These are phyloP conservation scores for Aspergillus cejpii DNA, from an alignment of 2,329 filamentous ascomycete species.

Conservation along the genomic window DNA sequence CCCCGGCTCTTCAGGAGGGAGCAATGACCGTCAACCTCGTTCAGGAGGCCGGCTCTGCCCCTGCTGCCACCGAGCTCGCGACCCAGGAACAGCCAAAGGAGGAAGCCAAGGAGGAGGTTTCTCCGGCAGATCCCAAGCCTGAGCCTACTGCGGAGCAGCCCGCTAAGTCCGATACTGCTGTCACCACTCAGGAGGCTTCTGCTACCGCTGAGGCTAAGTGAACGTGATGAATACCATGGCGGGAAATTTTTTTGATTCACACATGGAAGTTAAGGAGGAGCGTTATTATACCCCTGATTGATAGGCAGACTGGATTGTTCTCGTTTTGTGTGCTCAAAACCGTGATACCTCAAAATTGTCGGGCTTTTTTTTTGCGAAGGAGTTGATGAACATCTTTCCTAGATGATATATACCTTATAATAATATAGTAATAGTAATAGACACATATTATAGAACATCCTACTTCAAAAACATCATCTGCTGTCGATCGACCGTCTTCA, in stretches of 20 bases:
- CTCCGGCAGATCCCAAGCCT: conserved; percentile 11
- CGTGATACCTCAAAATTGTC: conserved; percentile 16
- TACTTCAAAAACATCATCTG: too few species aligned
- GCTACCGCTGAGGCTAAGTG: conserved; percentile 13
- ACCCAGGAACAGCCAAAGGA: conserved; percentile 10
- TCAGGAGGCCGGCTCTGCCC: conserved; percentile 15
- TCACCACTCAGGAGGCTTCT: conserved; percentile 15
- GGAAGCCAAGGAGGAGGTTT: conserved; percentile 14
- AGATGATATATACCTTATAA: conserved; percentile 2
- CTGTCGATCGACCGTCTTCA: too few species aligned
- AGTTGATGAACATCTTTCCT: background rate
- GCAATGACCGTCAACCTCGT: conserved; percentile 28
- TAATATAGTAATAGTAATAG: conserved; percentile 2
- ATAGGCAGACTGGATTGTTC: conserved; percentile 11
- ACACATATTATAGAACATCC: too few species aligned
- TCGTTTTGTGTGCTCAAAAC: conserved; percentile 9
- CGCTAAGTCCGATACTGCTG: conserved; percentile 15
- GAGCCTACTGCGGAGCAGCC: conserved; percentile 12
- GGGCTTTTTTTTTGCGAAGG: conserved; percentile 5
- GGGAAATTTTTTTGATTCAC: background rate
- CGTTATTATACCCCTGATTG: conserved; percentile 18
- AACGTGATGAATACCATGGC: conserved; percentile 1
- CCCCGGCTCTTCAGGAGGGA: conserved; percentile 43
- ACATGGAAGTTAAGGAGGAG: conserved; percentile 9
- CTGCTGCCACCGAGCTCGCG: conserved; percentile 9